Conservation (phyloP, 352 stramenopile genomes). For the Phytopythium vexans region DNA sequence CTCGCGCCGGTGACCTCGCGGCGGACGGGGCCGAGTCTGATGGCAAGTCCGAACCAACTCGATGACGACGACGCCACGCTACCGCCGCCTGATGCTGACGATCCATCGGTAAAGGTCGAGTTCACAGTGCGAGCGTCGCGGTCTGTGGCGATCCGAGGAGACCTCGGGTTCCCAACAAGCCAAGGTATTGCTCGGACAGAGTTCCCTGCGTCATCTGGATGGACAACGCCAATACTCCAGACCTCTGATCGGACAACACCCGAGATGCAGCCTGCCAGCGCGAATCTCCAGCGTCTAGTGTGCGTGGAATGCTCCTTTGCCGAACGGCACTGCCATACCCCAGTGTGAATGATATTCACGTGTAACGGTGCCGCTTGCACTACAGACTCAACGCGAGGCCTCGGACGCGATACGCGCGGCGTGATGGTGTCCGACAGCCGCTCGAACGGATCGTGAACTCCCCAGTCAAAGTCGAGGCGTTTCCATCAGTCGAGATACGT, state of each 20-base stretch:
- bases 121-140: background rate
- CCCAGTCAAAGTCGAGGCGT: no score
- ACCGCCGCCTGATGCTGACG: no score
- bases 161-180: conserved; percentile 1
- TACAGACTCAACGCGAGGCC: conserved; percentile 14
- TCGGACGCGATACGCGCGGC: conserved; percentile 29
- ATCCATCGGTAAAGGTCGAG: no score
- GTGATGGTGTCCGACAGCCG: conserved; percentile 13
- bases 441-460: no score
- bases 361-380: no score
- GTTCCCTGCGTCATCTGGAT: conserved; percentile 6
- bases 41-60: background rate
- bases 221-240: background rate
- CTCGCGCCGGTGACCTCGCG: conserved; percentile 1
- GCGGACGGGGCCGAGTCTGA: background rate
- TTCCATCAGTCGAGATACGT: no score
- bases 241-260: no score
- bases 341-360: no score
- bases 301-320: background rate
- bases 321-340: no score
- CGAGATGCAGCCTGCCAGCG: no score
- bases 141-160: conserved; percentile 5
- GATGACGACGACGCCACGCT: background rate
- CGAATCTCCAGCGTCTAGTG: conserved; percentile 9
- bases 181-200: background rate